Percentiles rank a stretch among this genome's conserved stretches.
phyloP scores from a whole-genome alignment of 129 eudicot genomes.

The Helichrysum umbraculigerum region DNA sequence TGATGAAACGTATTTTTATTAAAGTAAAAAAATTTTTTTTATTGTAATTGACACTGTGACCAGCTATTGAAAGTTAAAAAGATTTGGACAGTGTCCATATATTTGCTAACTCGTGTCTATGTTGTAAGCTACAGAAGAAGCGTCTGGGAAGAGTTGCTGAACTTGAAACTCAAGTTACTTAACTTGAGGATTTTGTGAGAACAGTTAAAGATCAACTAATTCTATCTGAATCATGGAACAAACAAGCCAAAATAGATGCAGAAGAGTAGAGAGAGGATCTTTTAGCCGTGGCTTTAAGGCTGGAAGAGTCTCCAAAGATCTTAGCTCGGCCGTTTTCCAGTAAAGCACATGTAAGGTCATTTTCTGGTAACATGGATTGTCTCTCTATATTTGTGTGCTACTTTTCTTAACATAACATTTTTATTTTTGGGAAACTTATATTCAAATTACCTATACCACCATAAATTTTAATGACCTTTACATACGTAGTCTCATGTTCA shows the following conservation, averaged over 20 bases:
- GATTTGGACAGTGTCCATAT: not conserved
- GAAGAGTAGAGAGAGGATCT: conserved; percentile 66
- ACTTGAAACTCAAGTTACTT: conserved; percentile 66
- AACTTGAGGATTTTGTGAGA: conserved; percentile 69
- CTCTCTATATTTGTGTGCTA: not conserved
- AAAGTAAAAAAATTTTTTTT: no score
- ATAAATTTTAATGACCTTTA: not conserved
- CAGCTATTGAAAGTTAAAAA: no score
- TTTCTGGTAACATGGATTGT: not conserved
- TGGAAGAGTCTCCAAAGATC: conserved; percentile 60
- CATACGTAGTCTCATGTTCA: not conserved
- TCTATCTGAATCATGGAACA: conserved; percentile 62
- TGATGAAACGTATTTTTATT: no score
- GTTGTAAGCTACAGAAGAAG: conserved; percentile 49
- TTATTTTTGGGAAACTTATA: not conserved
- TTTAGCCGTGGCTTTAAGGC: conserved; percentile 46
- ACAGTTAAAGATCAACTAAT: conserved; percentile 61
- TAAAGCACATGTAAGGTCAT: conserved; percentile 22
- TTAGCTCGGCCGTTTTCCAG: conserved; percentile 35
- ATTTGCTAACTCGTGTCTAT: not conserved
- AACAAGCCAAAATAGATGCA: conserved; percentile 65
- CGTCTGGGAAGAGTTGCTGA: conserved; percentile 58
- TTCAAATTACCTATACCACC: not conserved
- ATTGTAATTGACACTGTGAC: no score
- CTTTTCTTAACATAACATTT: not conserved